phyloP scores from a whole-genome alignment of 257 asterid genomes.

The Vinca minor region DNA sequence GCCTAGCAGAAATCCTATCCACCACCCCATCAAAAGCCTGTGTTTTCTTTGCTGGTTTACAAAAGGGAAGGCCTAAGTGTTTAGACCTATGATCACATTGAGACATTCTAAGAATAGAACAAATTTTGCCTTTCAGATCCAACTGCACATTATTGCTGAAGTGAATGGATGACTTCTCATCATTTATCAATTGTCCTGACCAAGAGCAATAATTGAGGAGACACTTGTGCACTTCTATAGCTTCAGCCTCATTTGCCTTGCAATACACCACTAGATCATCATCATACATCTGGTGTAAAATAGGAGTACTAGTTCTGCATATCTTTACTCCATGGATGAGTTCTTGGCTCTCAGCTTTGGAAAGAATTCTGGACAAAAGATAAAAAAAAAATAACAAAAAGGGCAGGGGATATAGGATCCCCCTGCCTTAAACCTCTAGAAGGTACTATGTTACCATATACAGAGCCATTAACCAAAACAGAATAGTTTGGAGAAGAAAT shows the following conservation, averaged over 20 bases:
- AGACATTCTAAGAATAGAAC: not conserved
- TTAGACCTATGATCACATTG: not conserved
- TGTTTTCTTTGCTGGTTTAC: too few species aligned
- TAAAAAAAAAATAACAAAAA: too few species aligned
- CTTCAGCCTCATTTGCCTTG: not conserved
- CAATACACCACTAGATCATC: too few species aligned
- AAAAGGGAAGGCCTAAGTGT: not conserved
- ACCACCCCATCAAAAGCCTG: not conserved
- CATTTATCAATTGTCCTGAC: not conserved
- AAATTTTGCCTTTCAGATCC: not conserved
- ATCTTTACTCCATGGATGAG: not conserved
- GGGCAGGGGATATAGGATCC: not conserved
- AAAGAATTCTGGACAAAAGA: not conserved
- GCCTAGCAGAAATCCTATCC: not conserved
- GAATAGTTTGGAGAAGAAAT: not conserved
- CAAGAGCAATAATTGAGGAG: not conserved
- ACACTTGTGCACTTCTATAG: not conserved
- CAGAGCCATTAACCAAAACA: not conserved
- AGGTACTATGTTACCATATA: not conserved
- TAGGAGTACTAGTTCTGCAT: not conserved
- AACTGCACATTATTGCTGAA: too few species aligned
- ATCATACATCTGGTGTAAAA: not conserved
- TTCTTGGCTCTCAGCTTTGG: not conserved
- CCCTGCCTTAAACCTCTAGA: not conserved
- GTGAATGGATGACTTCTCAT: not conserved